Base-by-base conservation (phyloP, 2,329 filamentous ascomycete genomes). In the Arthrinium puccinioides region DNA sequence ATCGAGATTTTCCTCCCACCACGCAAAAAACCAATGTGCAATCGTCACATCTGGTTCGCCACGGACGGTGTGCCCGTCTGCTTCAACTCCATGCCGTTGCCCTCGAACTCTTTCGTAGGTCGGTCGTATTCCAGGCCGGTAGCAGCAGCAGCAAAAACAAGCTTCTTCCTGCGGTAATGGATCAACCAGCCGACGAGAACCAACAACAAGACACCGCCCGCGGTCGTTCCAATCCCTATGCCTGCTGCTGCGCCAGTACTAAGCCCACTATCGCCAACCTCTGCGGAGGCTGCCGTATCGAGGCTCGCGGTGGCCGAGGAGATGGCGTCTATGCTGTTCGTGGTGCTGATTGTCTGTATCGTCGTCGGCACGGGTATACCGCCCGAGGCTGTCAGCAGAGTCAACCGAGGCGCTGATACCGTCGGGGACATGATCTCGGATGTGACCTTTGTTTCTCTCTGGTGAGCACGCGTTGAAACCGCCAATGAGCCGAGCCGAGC, bases 221-320 rank as follows among this genome's bases (percentile, higher is more conserved):
- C 18, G 8, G 39, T 41, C 10, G 39, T 37, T 1, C 39, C 34
- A n/a, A 41, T 26, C 7, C 39, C 39, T 15, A 41, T 41, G 19
- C 34, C 39, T 9, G 39, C 39, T 7, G 39, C 39, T 7, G 30
- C 30, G 24, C 21, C 34, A 6, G 39, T 41, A 19, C 39, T 29
- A 9, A 37, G 32, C 21, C 31, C 31, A 20, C 33, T 34, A 16
- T 33, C 18, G 13, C 4, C 8, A 8, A n/a, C 13, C 2, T 13
- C 26, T 1, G 6, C 10, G 25, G 5, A 15, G 8, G n/a, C 14
- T 10, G 27, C 19, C 20, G n/a, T 3, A 5, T n/a, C 20, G 6
- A 6, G 5, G 2, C 20, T 16, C n/a, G n/a, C 6, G 9, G 20
- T 25, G 23, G 9, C 23, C 9, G 23, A 8, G 23, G 23, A 13